A percentile compares a stretch with the other conserved stretches of the same genome.
phyloP scores from a whole-genome alignment of 352 stramenopile genomes.

The Aphanomyces invadans region DNA sequence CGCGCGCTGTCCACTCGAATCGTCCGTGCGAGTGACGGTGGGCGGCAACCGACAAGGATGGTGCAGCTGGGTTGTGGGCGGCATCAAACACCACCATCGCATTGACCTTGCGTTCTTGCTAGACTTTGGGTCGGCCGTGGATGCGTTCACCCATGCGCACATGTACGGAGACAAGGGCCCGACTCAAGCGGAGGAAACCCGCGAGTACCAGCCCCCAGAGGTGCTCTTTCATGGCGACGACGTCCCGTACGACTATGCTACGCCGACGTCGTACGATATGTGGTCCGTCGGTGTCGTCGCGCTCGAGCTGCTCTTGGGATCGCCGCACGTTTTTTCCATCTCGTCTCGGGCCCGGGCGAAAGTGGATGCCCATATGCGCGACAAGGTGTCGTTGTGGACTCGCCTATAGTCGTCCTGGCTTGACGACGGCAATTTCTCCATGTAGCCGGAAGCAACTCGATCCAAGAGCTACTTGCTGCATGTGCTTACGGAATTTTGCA shows the following conservation, averaged over 20 bases:
- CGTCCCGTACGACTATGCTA: conserved; percentile 46
- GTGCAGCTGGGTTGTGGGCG: neutral
- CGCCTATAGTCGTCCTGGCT: no score
- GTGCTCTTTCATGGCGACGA: conserved; percentile 55
- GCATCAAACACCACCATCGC: neutral
- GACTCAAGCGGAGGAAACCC: conserved; percentile 86
- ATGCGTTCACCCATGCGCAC: conserved; percentile 59
- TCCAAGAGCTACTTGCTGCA: conserved; percentile 65
- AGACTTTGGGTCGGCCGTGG: conserved; percentile 84
- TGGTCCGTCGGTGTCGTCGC: conserved; percentile 94
- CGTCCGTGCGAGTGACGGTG: no score
- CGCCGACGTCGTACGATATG: conserved; percentile 77
- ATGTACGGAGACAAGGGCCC: conserved; percentile 74
- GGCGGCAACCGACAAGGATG: no score
- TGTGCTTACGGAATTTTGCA: conserved; percentile 79
- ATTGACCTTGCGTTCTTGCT: neutral
- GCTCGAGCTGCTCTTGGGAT: conserved; percentile 93
- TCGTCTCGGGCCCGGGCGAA: conserved; percentile 83
- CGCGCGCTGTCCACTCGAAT: no score
- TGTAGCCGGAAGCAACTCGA: conserved; percentile 26
- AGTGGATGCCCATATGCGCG: conserved; percentile 75
- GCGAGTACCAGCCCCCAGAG: conserved; percentile 93
- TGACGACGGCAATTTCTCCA: neutral
- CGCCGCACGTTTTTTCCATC: conserved; percentile 81
- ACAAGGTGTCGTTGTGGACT: conserved; percentile 15